Conservation (phyloP, 1,139 yeast species). For the Nakaseomyces glabratus region DNA sequence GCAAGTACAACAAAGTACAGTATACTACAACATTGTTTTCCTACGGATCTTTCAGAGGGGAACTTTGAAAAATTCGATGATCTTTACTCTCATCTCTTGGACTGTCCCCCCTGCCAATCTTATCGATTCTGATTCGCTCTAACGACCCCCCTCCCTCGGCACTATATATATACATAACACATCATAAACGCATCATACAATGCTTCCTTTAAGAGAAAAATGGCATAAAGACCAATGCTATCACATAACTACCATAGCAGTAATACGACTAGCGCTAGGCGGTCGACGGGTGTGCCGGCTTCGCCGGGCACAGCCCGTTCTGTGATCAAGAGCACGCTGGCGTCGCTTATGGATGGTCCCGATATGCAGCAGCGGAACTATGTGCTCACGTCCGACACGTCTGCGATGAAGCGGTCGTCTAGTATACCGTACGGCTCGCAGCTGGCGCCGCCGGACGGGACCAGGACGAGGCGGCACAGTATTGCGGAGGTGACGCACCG, state of each 20-base stretch:
- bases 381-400: slow-evolving; percentile 3
- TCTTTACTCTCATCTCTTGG: too few relatives aligned
- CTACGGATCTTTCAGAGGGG: too few relatives aligned
- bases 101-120: too few relatives aligned
- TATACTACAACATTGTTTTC: too few relatives aligned
- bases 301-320: background rate
- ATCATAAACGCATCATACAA: too few relatives aligned
- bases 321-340: slow-evolving; percentile 2
- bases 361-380: background rate
- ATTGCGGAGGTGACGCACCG: background rate
- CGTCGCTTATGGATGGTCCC: background rate
- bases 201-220: too few relatives aligned
- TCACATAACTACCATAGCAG: slow-evolving; percentile 1
- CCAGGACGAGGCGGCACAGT: background rate
- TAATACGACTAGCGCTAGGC: slow-evolving; percentile 1
- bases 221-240: too few relatives aligned
- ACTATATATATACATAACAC: too few relatives aligned
- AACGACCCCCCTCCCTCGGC: too few relatives aligned
- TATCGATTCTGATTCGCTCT: too few relatives aligned
- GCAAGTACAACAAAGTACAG: too few relatives aligned
- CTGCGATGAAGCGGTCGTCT: slow-evolving; percentile 3
- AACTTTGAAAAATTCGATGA: too few relatives aligned
- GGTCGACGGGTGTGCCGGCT: background rate
- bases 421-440: slow-evolving; percentile 4
- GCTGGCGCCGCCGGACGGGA: background rate